Base-by-base conservation (phyloP, 805 yeast genomes). In the Ogataea glucozyma region DNA sequence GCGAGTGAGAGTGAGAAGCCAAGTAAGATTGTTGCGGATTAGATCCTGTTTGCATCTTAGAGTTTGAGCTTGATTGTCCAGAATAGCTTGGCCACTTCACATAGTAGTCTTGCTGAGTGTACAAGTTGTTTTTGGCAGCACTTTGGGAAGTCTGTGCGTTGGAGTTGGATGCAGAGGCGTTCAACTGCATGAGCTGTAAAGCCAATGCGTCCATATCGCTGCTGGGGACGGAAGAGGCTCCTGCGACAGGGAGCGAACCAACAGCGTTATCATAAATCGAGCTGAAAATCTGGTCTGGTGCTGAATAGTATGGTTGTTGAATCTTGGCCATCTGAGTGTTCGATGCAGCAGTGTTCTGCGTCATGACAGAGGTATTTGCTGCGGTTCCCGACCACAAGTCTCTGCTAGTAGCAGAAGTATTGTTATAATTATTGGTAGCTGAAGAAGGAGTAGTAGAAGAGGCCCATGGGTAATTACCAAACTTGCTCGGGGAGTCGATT, bases 151-250 rank as follows among this genome's bases (percentile, higher is more conserved):
- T 11, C 16, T 48, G 49, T 6, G 39, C 21, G 23, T 31, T 43
- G 10, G 43, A 13, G 1, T 47, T 31, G 12, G 52, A 27, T 17
- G 47, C 41, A 11, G 51, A 45, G 8, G 53, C 27, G 29, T 50
- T 47, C 40, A 59, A 31, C n/a, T 56, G 54, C 55, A 59, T 40
- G 38, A 58, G 37, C 31, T 59, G 64, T 23, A 48, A 44, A 6
- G 62, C 49, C 42, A 59, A 40, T n/a, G 57, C 51, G 37, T 58
- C 64, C 51, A 58, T 56, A 36, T 58, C 63, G 22, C 49, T 53
- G 34, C 44, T 54, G 13, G 53, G 37, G 24, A 50, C 24, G 9
- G 48, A 36, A 3, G 50, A 44, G 4, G 48, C 22, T 5, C 41
- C 39, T 4, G 50, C 40, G 40, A 20, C 41, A 13, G 35, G 57